Percentiles rank a stretch among this genome's conserved stretches.
phyloP scores from a whole-genome alignment of 352 stramenopile species.

The Globisporangium radiosum region DNA sequence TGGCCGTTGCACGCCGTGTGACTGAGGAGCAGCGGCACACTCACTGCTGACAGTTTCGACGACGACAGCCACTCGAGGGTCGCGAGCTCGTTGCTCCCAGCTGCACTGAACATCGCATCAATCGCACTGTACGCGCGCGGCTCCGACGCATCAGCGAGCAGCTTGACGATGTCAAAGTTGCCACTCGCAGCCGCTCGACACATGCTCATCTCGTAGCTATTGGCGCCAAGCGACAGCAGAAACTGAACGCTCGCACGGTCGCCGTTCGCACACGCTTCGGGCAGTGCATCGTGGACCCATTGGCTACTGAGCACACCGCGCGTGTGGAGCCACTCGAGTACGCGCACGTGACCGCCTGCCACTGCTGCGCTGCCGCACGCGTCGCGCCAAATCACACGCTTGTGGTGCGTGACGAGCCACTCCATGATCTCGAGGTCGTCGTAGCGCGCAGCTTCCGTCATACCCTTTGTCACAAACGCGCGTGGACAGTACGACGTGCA shows the following conservation, averaged over 20 bases:
- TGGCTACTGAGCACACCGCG: not conserved
- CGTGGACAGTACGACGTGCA: slow-evolving; percentile 3
- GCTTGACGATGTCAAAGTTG: not conserved
- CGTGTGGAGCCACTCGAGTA: slow-evolving; percentile 1
- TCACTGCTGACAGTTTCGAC: not conserved
- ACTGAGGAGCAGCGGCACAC: too few relatives aligned
- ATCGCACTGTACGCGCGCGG: too few relatives aligned
- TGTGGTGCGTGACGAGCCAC: not conserved
- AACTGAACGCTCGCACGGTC: not conserved
- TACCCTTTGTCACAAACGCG: not conserved
- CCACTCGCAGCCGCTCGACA: not conserved
- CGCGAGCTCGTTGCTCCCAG: slow-evolving; percentile 2
- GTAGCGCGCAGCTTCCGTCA: not conserved
- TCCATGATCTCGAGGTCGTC: not conserved
- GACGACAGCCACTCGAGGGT: not conserved
- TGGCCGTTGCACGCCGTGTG: slow-evolving; percentile 5
- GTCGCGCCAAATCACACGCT: not conserved
- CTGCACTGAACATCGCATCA: not conserved
- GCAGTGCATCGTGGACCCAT: not conserved
- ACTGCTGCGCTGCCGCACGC: not conserved
- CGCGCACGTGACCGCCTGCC: not conserved
- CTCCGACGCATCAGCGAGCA: not conserved
- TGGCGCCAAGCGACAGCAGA: not conserved
- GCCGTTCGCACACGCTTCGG: not conserved
- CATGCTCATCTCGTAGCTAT: not conserved